Percentiles rank a stretch among this genome's conserved stretches.
Evolutionary conservation across 169 alveolate species (phyloP).

Genomic region (Amoebophrya sp.): DNA sequence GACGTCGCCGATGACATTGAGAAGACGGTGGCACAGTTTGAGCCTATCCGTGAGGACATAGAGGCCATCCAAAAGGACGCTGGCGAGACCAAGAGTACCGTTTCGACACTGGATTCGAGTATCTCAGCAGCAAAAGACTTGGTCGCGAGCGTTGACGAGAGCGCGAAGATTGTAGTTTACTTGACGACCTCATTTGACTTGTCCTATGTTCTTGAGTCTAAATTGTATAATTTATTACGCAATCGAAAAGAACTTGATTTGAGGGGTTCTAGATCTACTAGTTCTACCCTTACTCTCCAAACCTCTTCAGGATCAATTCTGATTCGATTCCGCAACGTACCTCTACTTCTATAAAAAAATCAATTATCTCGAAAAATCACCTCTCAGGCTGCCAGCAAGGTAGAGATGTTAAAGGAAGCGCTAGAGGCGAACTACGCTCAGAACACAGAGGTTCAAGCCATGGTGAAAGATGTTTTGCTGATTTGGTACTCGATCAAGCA

Average conservation of each 20-base stretch:
- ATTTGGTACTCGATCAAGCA: slow-evolving; percentile 16
- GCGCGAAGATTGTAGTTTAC: not conserved
- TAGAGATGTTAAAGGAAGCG: not conserved
- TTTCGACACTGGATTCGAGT: not conserved
- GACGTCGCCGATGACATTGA: not conserved
- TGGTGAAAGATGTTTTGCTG: not conserved
- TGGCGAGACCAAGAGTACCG: not conserved
- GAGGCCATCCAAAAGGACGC: not conserved
- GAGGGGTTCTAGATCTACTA: too few relatives aligned
- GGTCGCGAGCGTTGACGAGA: not conserved
- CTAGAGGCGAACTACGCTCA: not conserved
- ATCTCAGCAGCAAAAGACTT: not conserved
- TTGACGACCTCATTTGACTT: not conserved
- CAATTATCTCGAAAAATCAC: too few relatives aligned
- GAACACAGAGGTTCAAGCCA: not conserved
- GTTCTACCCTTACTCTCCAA: too few relatives aligned
- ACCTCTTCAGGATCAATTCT: too few relatives aligned
- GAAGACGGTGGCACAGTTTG: not conserved
- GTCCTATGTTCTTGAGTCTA: not conserved
- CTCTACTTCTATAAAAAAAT: too few relatives aligned
- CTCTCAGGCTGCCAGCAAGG: not conserved
- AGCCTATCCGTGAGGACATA: not conserved
- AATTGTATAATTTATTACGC: not conserved
- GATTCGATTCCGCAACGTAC: too few relatives aligned
- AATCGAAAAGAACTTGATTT: too few relatives aligned